Base-by-base conservation (phyloP, 257 asterid genomes). In the Fraxinus americana region DNA sequence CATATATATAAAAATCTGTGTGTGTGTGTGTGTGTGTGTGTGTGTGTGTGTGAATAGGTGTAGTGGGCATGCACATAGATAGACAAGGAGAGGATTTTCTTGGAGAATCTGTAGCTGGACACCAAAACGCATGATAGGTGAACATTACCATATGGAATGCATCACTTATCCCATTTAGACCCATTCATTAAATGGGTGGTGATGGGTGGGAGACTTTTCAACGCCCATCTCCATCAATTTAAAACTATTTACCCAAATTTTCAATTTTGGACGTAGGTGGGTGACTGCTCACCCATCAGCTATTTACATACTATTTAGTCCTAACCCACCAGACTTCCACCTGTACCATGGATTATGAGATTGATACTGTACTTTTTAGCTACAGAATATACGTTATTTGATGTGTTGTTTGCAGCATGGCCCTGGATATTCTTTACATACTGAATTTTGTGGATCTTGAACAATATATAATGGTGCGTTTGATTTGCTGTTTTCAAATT, bases 321-420 rank as follows among this genome's bases (percentile, higher is more conserved):
- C 21, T 17, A 52, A 14, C 25, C 63, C 7, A 5, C 63, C 23
- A 52, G 63, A 14, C 19, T 52, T 52, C 63, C 7, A 52, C 13
- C 3, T 39, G 13, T 39, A 39, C 45, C 45, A 39, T 8, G 45
- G 45, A 2, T 52, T 52, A 52, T 52, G 63, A 52, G 61, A 14
- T 52, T 52, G 23, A 52, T 14, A 52, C 19, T 12, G 23, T 52
- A 52, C 19, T 35, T 7, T 48, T 77, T 39, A n/a, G 59, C 32
- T 65, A 25, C 41, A 30, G 19, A 59, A 27, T n/a, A 5, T 34
- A 27, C 50, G 8, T 14, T 14, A 43, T 9, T 5, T 65, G 77
- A 72, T 10, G 66, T 38, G 48, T 78, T 34, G 29, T 65, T 39
- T 71, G 32, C 12, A 77, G 74, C 69, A 52, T 7, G 67, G 52